These are phyloP conservation scores for Aquilaria malaccensis DNA, from an alignment of 345 rosid genomes.

Conservation along the genomic window DNA sequence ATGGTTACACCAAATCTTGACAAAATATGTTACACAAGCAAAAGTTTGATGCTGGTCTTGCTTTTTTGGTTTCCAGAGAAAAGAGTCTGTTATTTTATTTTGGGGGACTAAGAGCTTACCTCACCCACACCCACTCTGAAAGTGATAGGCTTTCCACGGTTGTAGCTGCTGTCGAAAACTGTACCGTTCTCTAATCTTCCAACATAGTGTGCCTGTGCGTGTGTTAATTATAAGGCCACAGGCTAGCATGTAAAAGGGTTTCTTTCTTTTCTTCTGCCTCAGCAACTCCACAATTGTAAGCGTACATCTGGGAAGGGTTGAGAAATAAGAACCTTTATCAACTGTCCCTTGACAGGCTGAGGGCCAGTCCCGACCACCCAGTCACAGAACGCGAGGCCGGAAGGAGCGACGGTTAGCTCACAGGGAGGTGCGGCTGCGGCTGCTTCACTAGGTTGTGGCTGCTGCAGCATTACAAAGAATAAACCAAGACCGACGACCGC, in stretches of 20 bases:
- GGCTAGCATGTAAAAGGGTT: too few relatives aligned
- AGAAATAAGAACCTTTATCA: constrained; percentile 50
- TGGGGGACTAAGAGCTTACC: constrained; percentile 26
- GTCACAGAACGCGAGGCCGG: constrained; percentile 88
- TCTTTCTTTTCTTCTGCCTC: too few relatives aligned
- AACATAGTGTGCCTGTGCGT: constrained; percentile 67
- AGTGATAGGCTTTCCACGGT: constrained; percentile 77
- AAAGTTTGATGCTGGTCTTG: too few relatives aligned
- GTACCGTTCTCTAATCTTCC: constrained; percentile 83
- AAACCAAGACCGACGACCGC: constrained; percentile 41
- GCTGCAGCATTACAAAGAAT: constrained; percentile 27
- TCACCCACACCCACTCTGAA: constrained; percentile 85
- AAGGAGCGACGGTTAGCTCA: constrained; percentile 67
- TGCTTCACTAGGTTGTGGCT: constrained; percentile 18
- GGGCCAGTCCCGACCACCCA: constrained; percentile 71
- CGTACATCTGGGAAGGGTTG: too few relatives aligned
- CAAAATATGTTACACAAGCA: too few relatives aligned
- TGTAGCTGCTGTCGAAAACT: constrained; percentile 90
- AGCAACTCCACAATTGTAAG: too few relatives aligned
- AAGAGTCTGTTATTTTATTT: too few relatives aligned
- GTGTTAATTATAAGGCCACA: not conserved
- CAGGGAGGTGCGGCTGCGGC: constrained; percentile 45
- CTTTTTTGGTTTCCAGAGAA: too few relatives aligned
- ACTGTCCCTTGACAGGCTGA: constrained; percentile 71
- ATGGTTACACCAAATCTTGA: too few relatives aligned